A percentile compares a stretch with the other conserved stretches of the same genome.
These are phyloP conservation scores for Candida nitratophila DNA, from an alignment of 805 yeast genomes.

Conservation along the genomic window DNA sequence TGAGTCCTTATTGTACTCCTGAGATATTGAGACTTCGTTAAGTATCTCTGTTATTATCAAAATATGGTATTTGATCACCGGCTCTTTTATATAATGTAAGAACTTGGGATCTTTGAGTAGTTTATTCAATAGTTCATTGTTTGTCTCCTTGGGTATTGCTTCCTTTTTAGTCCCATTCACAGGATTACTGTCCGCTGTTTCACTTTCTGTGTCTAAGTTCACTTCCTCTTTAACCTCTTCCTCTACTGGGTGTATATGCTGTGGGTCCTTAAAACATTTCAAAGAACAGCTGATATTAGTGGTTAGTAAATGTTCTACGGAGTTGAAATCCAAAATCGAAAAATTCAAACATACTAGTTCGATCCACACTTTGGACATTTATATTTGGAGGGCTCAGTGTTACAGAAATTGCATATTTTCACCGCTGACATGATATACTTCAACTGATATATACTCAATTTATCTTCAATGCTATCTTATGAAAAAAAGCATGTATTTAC, in stretches of 20 bases:
- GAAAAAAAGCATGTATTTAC: no score
- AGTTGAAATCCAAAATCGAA: background rate
- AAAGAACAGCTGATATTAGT: conserved; percentile 41
- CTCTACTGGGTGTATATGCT: conserved; percentile 17
- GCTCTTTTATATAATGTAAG: conserved; percentile 37
- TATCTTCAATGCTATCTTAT: no score
- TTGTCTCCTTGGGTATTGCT: background rate
- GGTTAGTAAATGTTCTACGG: background rate
- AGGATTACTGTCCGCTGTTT: no score
- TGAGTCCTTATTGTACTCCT: conserved; percentile 46
- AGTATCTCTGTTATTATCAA: conserved; percentile 39
- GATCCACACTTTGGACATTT: conserved; percentile 42
- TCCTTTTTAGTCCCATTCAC: no score
- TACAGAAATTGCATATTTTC: conserved; percentile 21
- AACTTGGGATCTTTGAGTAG: conserved; percentile 38
- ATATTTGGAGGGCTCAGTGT: conserved; percentile 29
- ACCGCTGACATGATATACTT: background rate
- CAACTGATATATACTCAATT: no score
- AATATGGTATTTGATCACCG: conserved; percentile 52
- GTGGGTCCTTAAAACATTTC: conserved; percentile 46
- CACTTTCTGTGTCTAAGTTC: background rate
- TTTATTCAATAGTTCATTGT: conserved; percentile 19
- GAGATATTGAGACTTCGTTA: conserved; percentile 37
- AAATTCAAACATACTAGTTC: conserved; percentile 28
- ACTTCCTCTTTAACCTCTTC: no score